A percentile compares a stretch with the other conserved stretches of the same genome.
Evolutionary conservation across 2,329 filamentous ascomycete genomes (phyloP).

Genomic region (Colletotrichum incanum): DNA sequence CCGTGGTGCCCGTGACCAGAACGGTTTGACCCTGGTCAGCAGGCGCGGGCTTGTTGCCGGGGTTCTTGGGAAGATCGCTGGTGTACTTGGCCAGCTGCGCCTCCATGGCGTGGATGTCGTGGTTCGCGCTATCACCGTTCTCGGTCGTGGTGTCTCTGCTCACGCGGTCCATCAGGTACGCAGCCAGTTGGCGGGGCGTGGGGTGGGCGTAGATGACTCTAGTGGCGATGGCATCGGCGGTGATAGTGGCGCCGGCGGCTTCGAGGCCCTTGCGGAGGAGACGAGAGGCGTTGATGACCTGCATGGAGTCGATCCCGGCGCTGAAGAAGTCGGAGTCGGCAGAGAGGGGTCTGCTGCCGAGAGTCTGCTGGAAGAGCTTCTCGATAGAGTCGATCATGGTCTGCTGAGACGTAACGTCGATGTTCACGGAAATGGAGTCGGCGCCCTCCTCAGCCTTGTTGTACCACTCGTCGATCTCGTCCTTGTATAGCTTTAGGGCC

Average conservation of each 20-base stretch:
- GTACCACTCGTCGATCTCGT: slow-evolving; percentile 62
- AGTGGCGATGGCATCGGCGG: slow-evolving; percentile 54
- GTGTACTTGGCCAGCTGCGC: slow-evolving; percentile 56
- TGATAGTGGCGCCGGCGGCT: slow-evolving; percentile 51
- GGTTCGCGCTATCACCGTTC: slow-evolving; percentile 20
- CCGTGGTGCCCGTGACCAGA: slow-evolving; percentile 39
- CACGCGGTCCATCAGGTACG: slow-evolving; percentile 50
- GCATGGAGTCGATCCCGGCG: slow-evolving; percentile 58
- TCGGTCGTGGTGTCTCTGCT: slow-evolving; percentile 35
- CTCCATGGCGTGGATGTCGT: slow-evolving; percentile 52
- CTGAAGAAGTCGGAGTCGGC: slow-evolving; percentile 56
- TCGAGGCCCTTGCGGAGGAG: slow-evolving; percentile 55
- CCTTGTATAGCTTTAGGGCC: slow-evolving; percentile 58
- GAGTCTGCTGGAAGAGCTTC: slow-evolving; percentile 43
- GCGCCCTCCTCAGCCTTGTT: slow-evolving; percentile 53
- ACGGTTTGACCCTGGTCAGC: slow-evolving; percentile 52
- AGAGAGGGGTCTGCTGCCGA: slow-evolving; percentile 42
- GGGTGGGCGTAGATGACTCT: slow-evolving; percentile 59
- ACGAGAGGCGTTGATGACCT: slow-evolving; percentile 55
- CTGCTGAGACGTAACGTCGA: slow-evolving; percentile 51
- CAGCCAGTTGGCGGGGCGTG: slow-evolving; percentile 53
- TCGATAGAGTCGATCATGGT: slow-evolving; percentile 48
- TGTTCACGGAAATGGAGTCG: slow-evolving; percentile 60
- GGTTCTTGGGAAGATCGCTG: slow-evolving; percentile 47
- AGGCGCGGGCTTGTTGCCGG: slow-evolving; percentile 48